Percentiles rank a stretch among this genome's conserved stretches.
Conservation (phyloP, 139 green algal species). For the Micractinium sp. region DNA sequence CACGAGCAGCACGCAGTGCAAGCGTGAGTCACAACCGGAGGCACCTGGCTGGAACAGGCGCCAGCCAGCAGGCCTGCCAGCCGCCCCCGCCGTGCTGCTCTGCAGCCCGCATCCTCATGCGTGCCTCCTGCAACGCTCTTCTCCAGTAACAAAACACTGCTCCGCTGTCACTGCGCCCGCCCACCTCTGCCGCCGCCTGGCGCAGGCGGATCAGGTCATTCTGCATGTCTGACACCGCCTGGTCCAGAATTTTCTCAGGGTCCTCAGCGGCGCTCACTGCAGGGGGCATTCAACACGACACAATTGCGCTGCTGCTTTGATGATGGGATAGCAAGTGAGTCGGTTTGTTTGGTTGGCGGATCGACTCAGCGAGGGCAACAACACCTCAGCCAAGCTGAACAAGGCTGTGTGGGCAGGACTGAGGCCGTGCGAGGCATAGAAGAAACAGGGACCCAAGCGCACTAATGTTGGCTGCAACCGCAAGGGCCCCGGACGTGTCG, state of each 20-base stretch:
- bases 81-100: too few relatives aligned
- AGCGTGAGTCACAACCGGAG: too few relatives aligned
- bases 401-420: neutral
- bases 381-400: too few relatives aligned
- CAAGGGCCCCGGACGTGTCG: too few relatives aligned
- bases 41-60: neutral
- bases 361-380: neutral
- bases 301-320: too few relatives aligned
- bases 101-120: too few relatives aligned
- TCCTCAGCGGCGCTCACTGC: slow-evolving; percentile 88
- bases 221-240: slow-evolving; percentile 98
- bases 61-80: neutral
- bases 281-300: neutral
- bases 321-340: too few relatives aligned
- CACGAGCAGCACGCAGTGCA: neutral
- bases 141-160: neutral
- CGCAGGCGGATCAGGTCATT: slow-evolving; percentile 97
- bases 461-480: too few relatives aligned
- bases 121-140: neutral
- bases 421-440: neutral
- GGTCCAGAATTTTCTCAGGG: slow-evolving; percentile 98
- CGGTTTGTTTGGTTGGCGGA: neutral
- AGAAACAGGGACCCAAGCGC: too few relatives aligned
- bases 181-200: slow-evolving; percentile 90
- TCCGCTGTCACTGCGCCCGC: neutral